phyloP scores from a whole-genome alignment of 768 basidiomycete genomes.

The Termitomyces titanicus region DNA sequence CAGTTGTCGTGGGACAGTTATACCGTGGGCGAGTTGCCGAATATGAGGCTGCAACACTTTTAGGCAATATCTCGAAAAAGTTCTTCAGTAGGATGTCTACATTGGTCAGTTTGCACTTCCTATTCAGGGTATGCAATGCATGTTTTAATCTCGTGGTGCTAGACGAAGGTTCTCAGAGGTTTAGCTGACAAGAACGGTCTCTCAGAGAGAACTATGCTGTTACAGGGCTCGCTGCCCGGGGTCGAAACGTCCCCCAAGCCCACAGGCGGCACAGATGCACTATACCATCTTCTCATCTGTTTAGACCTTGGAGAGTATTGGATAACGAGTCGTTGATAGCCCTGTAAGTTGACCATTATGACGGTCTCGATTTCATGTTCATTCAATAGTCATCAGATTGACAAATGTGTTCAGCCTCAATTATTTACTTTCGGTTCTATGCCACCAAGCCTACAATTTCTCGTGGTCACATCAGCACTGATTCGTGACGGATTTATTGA shows the following conservation, averaged over 20 bases:
- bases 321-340: constrained; percentile 23
- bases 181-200: constrained; percentile 48
- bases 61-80: constrained; percentile 50
- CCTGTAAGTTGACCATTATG: not conserved
- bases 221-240: constrained; percentile 20
- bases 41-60: constrained; percentile 54
- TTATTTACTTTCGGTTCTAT: constrained; percentile 21
- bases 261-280: constrained; percentile 48
- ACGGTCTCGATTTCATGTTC: too few species aligned
- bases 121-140: not conserved
- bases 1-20: constrained; percentile 60
- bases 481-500: not conserved
- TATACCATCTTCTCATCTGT: constrained; percentile 52
- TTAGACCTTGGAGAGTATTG: constrained; percentile 61
- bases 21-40: constrained; percentile 53
- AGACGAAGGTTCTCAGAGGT: constrained; percentile 56
- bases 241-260: constrained; percentile 28
- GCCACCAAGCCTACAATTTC: constrained; percentile 27
- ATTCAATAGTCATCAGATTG: not conserved
- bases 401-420: not conserved
- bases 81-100: constrained; percentile 54
- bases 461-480: not conserved
- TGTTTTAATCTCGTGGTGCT: constrained; percentile 7
- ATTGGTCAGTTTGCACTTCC: constrained; percentile 41
- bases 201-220: constrained; percentile 19